These are phyloP conservation scores for Rhodotorula graminis DNA, from an alignment of 768 basidiomycete species.

Conservation along the genomic window DNA sequence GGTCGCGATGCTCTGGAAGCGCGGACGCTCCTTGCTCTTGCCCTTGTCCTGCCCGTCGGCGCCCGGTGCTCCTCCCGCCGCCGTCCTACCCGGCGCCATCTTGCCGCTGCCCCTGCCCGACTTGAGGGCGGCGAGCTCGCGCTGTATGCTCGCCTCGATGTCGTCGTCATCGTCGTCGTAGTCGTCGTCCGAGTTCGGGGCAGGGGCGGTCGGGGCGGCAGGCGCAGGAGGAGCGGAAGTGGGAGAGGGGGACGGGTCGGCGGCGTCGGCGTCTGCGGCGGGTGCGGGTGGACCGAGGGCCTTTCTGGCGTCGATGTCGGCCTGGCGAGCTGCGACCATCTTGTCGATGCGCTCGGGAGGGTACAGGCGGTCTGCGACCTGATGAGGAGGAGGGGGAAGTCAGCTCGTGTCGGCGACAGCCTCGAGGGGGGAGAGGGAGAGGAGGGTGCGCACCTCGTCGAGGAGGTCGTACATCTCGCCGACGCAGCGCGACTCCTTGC, in stretches of 20 bases:
- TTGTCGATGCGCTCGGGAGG: slow-evolving; percentile 24
- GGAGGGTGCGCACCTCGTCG: slow-evolving; percentile 23
- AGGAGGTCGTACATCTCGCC: slow-evolving; percentile 32
- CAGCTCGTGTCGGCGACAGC: neutral
- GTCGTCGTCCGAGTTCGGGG: slow-evolving; percentile 7
- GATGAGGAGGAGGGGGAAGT: neutral
- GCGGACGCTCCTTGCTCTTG: slow-evolving; percentile 26
- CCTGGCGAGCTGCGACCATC: slow-evolving; percentile 9
- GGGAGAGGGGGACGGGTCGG: neutral
- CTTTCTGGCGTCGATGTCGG: neutral
- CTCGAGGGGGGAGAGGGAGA: neutral
- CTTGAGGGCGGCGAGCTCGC: slow-evolving; percentile 27
- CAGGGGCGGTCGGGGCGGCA: neutral
- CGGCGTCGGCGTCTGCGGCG: neutral
- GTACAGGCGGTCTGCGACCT: slow-evolving; percentile 37
- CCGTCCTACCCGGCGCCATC: neutral
- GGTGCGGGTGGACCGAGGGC: neutral
- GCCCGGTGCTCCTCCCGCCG: neutral
- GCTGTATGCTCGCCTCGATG: slow-evolving; percentile 27
- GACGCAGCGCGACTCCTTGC: slow-evolving; percentile 28
- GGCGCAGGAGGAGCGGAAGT: neutral
- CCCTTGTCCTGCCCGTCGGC: slow-evolving; percentile 11
- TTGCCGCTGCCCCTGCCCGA: slow-evolving; percentile 6
- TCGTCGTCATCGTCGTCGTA: slow-evolving; percentile 31
- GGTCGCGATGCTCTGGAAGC: slow-evolving; percentile 36